phyloP scores from a whole-genome alignment of 2,329 filamentous ascomycete species.

The Microascus cirrosus region DNA sequence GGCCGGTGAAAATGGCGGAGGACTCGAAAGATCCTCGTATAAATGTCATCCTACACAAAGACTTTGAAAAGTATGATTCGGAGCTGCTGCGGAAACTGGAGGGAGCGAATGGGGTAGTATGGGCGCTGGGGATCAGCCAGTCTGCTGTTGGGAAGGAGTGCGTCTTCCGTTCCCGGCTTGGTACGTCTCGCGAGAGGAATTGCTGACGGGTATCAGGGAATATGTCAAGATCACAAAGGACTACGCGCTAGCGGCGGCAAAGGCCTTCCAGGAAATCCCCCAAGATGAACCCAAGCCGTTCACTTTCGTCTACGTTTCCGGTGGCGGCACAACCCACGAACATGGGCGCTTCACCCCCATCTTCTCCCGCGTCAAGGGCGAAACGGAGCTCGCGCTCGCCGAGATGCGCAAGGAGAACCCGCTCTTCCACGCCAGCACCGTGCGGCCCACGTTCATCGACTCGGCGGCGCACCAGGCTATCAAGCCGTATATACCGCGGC shows the following conservation, averaged over 20 bases:
- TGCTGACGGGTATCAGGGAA: constrained; percentile 24
- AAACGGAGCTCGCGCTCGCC: constrained; percentile 49
- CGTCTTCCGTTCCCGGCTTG: constrained; percentile 10
- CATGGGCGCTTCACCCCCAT: constrained; percentile 44
- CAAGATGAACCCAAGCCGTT: constrained; percentile 35
- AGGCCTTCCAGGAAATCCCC: constrained; percentile 41
- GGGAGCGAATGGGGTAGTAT: constrained; percentile 58
- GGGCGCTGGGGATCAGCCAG: constrained; percentile 60
- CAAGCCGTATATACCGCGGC: neutral
- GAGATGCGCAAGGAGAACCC: constrained; percentile 32
- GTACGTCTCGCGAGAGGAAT: neutral
- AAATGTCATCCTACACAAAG: constrained; percentile 55
- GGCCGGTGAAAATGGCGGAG: constrained; percentile 52
- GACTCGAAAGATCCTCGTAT: constrained; percentile 44
- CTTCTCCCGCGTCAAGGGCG: constrained; percentile 56
- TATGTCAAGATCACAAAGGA: constrained; percentile 59
- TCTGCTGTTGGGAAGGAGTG: constrained; percentile 47
- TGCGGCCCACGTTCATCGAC: constrained; percentile 53
- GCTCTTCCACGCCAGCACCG: constrained; percentile 39
- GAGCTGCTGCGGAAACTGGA: constrained; percentile 46
- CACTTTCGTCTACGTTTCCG: constrained; percentile 63
- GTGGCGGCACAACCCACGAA: constrained; percentile 44
- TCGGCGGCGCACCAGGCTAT: constrained; percentile 10
- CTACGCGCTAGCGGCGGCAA: constrained; percentile 52
- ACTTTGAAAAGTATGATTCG: constrained; percentile 51